Evolutionary conservation across 345 rosid genomes (phyloP).

Genomic region (Rhizophora mangle): DNA sequence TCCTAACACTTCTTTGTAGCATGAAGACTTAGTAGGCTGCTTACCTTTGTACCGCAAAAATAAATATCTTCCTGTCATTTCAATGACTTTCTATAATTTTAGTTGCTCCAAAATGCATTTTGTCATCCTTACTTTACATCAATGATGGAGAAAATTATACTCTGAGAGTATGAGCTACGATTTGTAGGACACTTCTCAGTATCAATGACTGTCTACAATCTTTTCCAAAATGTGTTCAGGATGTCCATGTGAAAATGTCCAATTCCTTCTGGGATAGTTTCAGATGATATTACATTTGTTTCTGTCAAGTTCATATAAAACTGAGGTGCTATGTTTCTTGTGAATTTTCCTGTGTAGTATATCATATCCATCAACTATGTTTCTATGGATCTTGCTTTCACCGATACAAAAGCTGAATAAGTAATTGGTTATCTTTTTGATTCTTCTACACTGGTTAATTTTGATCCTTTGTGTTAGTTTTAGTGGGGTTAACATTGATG

Average conservation of each 20-base stretch:
- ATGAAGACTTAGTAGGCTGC: slow-evolving; percentile 1
- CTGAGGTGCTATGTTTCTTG: background rate
- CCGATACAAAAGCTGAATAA: background rate
- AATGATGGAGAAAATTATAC: background rate
- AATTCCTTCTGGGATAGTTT: background rate
- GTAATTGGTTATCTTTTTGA: background rate
- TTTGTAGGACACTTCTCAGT: slow-evolving; percentile 1
- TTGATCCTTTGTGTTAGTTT: background rate
- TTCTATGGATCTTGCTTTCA: background rate
- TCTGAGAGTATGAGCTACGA: background rate
- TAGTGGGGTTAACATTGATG: background rate
- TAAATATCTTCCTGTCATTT: slow-evolving; percentile 9
- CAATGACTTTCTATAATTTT: background rate
- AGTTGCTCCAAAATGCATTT: background rate
- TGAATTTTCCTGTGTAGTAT: background rate
- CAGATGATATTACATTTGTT: background rate
- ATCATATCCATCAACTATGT: background rate
- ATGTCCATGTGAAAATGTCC: background rate
- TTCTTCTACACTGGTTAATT: background rate
- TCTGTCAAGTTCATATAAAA: background rate
- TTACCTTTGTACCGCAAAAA: background rate
- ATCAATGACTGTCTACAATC: background rate
- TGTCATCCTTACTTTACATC: background rate
- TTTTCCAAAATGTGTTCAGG: slow-evolving; percentile 4
- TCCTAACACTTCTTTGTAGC: slow-evolving; percentile 12